Percentiles rank a stretch among this genome's conserved stretches.
phyloP scores from a whole-genome alignment of 2,329 filamentous ascomycete genomes.

The Didymella arachidicola region DNA sequence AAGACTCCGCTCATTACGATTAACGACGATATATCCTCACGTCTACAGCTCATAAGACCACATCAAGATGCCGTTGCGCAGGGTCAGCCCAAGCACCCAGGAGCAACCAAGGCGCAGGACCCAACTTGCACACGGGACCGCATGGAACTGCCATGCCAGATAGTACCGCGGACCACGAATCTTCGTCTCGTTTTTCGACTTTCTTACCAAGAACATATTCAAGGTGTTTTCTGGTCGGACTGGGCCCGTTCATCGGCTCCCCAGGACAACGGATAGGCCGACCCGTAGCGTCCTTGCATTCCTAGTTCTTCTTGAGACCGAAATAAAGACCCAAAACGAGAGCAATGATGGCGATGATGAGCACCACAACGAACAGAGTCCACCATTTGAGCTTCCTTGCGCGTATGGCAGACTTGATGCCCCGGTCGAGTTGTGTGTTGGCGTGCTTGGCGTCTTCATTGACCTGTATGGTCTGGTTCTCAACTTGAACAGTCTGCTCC shows the following conservation, averaged over 20 bases:
- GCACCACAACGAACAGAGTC: slow-evolving; percentile 67
- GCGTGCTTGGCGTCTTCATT: slow-evolving; percentile 72
- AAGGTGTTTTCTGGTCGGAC: neutral
- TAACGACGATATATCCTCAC: slow-evolving; percentile 17
- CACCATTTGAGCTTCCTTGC: slow-evolving; percentile 83
- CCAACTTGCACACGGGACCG: slow-evolving; percentile 3
- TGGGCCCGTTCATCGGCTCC: neutral
- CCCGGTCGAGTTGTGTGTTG: slow-evolving; percentile 73
- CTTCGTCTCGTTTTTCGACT: neutral
- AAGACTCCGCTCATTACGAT: slow-evolving; percentile 20
- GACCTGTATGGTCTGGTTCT: slow-evolving; percentile 71
- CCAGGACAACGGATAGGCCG: neutral
- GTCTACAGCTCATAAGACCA: slow-evolving; percentile 12
- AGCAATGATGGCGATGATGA: slow-evolving; percentile 59
- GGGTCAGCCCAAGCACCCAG: slow-evolving; percentile 3
- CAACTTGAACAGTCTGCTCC: slow-evolving; percentile 66
- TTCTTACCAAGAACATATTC: neutral
- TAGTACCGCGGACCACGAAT: neutral
- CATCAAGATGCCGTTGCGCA: neutral
- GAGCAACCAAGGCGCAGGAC: slow-evolving; percentile 3
- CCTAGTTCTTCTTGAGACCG: slow-evolving; percentile 45
- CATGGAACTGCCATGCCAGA: slow-evolving; percentile 1
- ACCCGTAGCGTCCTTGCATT: neutral
- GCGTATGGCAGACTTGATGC: slow-evolving; percentile 70
- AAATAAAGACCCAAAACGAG: slow-evolving; percentile 60